Evolutionary conservation across 257 asterid genomes (phyloP), one percentile per base, ranked within the genome.

Genomic region (Verbena officinalis): DNA sequence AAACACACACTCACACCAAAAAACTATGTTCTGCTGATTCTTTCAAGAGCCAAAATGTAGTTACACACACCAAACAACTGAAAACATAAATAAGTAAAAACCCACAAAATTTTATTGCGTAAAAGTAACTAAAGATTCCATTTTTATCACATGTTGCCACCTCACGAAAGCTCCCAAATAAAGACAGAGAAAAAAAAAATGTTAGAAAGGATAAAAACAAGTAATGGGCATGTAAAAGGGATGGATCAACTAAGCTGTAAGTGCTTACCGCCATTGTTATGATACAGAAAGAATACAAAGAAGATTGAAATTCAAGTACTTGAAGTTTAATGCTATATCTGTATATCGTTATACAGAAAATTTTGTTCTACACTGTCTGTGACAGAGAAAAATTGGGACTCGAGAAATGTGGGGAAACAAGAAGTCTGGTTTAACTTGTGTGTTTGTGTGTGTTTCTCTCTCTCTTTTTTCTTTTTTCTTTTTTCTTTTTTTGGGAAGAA

Each of bases 201-300:
- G 38, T 56, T 21, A 9, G 7, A 45, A 21, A 33, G 36, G 46
- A 59, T 19, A 38, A 1, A 48, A 34, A 16, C 17, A 12, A 21
- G 64, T 9, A 65, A 55, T 34, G 10, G 65, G 14, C 31, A 22
- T 38, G 56, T 15, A 58, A 44, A n/a, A 51, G 39, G 62, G 49
- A 38, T 14, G 62, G 50, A 59, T 49, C 23, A 60, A 16, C 19
- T 24, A 33, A 57, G n/a, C 3, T 15, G 42, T 13, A 54, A 70
- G 42, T 27, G 75, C 90, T 83, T 77, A 86, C 88, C 27, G 84
- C 84, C 90, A 86, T 86, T 75, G 70, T 30, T 46, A 2, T 51
- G 38, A 65, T 53, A 59, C 1, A 22, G 15, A 53, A 39, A 61
- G n/a, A 74, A 49, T 14, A 57, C 42, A 60, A 36, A 60, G 42